Evolutionary conservation across 2,329 filamentous ascomycete species (phyloP).

Genomic region (Aspergillus fumigatiaffinis): DNA sequence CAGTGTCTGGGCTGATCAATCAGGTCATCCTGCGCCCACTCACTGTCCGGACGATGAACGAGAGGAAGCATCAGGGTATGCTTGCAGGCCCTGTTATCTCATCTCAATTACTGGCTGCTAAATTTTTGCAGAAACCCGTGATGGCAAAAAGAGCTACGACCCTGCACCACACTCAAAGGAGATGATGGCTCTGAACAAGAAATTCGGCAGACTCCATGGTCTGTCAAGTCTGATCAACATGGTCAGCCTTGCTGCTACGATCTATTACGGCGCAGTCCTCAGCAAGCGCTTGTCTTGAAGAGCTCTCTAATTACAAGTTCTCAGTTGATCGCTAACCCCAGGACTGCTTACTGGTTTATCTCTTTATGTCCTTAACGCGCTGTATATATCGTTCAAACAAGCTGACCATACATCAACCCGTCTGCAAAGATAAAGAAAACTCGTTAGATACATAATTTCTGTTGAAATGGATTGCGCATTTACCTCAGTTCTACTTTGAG

Average conservation of each 20-base stretch:
- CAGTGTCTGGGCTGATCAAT: slow-evolving; percentile 69
- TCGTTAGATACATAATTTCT: not conserved
- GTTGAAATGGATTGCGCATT: not conserved
- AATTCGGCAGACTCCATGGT: slow-evolving; percentile 76
- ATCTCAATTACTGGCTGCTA: not conserved
- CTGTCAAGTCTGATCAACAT: slow-evolving; percentile 77
- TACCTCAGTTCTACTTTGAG: not conserved
- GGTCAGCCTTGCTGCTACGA: slow-evolving; percentile 61
- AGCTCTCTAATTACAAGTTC: not conserved
- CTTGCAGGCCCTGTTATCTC: slow-evolving; percentile 5
- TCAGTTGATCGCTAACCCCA: not conserved
- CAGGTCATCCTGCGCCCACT: slow-evolving; percentile 67
- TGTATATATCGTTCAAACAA: not conserved
- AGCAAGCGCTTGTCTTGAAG: slow-evolving; percentile 42
- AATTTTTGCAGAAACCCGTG: slow-evolving; percentile 63
- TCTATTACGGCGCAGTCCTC: slow-evolving; percentile 76
- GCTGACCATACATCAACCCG: not conserved
- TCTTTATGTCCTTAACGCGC: not conserved
- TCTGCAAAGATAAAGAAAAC: not conserved
- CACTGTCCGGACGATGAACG: slow-evolving; percentile 69
- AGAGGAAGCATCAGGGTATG: slow-evolving; percentile 75
- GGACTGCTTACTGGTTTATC: not conserved
- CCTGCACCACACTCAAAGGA: slow-evolving; percentile 73
- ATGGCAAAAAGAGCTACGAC: slow-evolving; percentile 85
- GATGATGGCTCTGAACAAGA: slow-evolving; percentile 76